Evolutionary conservation across 2,329 filamentous ascomycete species (phyloP).

Genomic region (Colletotrichum tabaci): DNA sequence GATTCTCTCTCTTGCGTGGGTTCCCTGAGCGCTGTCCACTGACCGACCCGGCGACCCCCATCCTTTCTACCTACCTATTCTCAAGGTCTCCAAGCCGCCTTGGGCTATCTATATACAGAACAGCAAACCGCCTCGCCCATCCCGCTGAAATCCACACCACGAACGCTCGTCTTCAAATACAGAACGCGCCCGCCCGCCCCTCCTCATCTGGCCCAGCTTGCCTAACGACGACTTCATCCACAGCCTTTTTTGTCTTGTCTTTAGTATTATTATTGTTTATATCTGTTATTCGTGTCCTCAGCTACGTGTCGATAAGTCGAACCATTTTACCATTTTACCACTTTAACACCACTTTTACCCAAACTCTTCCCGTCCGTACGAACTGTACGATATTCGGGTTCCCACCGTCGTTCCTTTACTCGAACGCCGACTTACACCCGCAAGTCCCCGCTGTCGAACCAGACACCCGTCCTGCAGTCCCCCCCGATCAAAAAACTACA

Average conservation of each 20-base stretch:
- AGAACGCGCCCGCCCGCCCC: constrained; percentile 11
- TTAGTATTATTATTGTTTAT: neutral
- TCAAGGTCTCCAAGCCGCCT: neutral
- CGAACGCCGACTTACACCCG: constrained; percentile 9
- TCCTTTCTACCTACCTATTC: neutral
- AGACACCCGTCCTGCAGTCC: neutral
- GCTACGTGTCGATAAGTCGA: too few species aligned
- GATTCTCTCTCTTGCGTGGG: constrained; percentile 23
- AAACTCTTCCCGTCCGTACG: too few species aligned
- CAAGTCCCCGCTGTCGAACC: neutral
- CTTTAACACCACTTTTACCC: too few species aligned
- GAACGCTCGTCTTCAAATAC: constrained; percentile 27
- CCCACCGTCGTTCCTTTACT: neutral
- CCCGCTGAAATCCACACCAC: constrained; percentile 5
- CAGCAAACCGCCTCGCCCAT: constrained; percentile 5
- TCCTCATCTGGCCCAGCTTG: neutral
- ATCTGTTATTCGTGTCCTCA: neutral
- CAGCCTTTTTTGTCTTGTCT: neutral
- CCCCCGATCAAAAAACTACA: neutral
- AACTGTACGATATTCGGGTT: neutral
- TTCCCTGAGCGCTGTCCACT: constrained; percentile 28
- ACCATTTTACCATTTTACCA: too few species aligned
- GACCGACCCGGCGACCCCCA: neutral
- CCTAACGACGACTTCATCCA: constrained; percentile 22
- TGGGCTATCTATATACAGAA: constrained; percentile 36